phyloP scores from a whole-genome alignment of 305 asterid genomes.

The Solanum hybrid region DNA sequence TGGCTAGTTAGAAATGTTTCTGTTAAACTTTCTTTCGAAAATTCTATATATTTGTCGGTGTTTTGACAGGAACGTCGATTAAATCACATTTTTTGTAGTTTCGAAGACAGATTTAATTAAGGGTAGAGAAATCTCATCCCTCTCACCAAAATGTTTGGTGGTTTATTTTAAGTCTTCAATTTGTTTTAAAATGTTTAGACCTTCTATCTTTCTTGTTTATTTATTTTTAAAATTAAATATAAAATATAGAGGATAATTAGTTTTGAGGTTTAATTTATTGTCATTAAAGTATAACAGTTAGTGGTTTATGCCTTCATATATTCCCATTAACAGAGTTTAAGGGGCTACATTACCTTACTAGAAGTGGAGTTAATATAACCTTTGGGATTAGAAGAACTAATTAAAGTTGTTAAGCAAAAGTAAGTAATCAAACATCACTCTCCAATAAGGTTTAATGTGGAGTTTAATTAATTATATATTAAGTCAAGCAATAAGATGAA shows the following conservation, averaged over 20 bases:
- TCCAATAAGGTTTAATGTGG: not conserved
- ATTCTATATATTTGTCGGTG: not conserved
- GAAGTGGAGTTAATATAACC: not conserved
- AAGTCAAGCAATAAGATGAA: not conserved
- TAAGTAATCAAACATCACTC: not conserved
- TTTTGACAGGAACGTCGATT: accelerated
- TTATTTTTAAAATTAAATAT: not conserved
- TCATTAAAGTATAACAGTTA: not conserved
- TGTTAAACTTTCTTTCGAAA: not conserved
- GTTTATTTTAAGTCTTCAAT: not conserved
- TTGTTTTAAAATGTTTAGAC: not conserved
- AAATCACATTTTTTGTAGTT: not conserved
- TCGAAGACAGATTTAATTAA: not conserved
- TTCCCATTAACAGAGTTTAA: not conserved
- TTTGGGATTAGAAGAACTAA: not conserved
- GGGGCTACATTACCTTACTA: not conserved
- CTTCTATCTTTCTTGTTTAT: not conserved
- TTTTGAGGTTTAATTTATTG: not conserved
- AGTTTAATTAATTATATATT: not conserved
- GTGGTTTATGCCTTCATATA: not conserved
- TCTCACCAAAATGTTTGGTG: not conserved
- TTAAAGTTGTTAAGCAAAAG: not conserved
- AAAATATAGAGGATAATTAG: not conserved
- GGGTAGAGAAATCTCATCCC: not conserved
- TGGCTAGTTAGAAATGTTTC: not conserved